Base-by-base conservation (phyloP, 1,284 basidiomycete genomes). In the Mycosarcoma mackinlayi region DNA sequence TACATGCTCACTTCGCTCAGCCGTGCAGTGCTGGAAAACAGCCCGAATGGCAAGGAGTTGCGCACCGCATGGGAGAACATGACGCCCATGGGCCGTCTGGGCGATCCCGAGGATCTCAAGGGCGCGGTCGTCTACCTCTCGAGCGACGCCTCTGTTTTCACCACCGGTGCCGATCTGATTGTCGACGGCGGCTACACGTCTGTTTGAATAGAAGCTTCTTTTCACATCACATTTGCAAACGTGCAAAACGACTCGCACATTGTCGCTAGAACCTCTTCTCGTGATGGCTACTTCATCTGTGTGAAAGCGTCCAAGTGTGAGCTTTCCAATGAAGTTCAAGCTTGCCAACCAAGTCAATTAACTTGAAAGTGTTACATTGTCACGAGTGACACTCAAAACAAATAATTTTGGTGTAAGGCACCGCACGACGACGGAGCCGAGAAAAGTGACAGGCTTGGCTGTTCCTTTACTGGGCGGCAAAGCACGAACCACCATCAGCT, bases 141-240 rank as follows among this genome's bases (percentile, higher is more conserved):
- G 11, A 91, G 90, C 76, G 92, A 93, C 81, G 92, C 92, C 16
- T 92, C 91, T 35, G 88, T 86, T 44, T 94, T 92, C 83, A 89
- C 93, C 85, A 94, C 92, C 1, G 93, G 92, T 8, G 85, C 89
- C 4, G 92, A 94, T 76, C 84, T 94, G 64, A 88, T 89, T 16
- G 89, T 94, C 39, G 93, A 94, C 76, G 93, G 93, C 24, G 92
- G 92, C 21, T 93, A 93, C 78, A 68, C 68, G 11, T 54, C 54
- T 14, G 55, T 75, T 19, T 76, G 54, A 54, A 34, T 14, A 3
- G n/a, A n/a, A n/a, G n/a, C n/a, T n/a, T n/a, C n/a, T n/a, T n/a
- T n/a, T n/a, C n/a, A n/a, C n/a, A n/a, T n/a, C n/a, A n/a, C n/a
- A n/a, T n/a, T n/a, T n/a, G n/a, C n/a, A n/a, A n/a, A n/a, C n/a